phyloP scores from a whole-genome alignment of 2,329 filamentous ascomycete species.

The Dichotomopilus funicola region DNA sequence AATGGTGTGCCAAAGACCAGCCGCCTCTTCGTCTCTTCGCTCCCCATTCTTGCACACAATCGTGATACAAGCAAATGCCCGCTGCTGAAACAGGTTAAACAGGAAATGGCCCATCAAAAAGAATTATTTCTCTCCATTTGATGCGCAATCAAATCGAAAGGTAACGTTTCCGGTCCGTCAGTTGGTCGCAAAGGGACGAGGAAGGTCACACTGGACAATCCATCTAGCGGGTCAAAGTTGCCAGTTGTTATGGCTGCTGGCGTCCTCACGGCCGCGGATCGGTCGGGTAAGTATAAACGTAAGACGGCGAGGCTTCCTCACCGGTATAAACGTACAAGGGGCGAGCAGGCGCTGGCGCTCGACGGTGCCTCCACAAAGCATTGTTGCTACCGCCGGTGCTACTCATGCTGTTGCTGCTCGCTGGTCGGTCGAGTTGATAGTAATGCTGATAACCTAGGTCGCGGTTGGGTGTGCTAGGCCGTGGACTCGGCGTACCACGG shows the following conservation, averaged over 20 bases:
- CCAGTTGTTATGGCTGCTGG: neutral
- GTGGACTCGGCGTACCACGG: neutral
- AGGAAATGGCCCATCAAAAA: no score
- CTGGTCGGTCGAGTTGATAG: neutral
- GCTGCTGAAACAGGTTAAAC: no score
- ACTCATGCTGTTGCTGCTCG: neutral
- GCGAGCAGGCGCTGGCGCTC: slow-evolving; percentile 3
- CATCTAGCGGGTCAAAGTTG: no score
- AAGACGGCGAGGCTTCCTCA: slow-evolving; percentile 8
- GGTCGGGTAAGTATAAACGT: slow-evolving; percentile 14
- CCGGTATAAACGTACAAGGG: slow-evolving; percentile 10
- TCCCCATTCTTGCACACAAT: no score
- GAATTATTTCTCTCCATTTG: no score
- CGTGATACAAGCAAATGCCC: no score
- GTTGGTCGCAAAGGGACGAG: no score
- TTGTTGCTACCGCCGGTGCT: slow-evolving; percentile 1
- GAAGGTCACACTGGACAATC: no score
- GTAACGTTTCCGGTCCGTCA: no score
- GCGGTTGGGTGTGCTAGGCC: neutral
- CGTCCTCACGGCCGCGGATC: slow-evolving; percentile 5
- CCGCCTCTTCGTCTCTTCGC: no score
- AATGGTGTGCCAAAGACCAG: no score
- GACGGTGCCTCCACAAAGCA: slow-evolving; percentile 2
- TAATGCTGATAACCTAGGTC: neutral
- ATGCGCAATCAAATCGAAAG: no score